Evolutionary conservation across 1,284 basidiomycete genomes (phyloP).

Genomic region (Cryptococcus floricola): DNA sequence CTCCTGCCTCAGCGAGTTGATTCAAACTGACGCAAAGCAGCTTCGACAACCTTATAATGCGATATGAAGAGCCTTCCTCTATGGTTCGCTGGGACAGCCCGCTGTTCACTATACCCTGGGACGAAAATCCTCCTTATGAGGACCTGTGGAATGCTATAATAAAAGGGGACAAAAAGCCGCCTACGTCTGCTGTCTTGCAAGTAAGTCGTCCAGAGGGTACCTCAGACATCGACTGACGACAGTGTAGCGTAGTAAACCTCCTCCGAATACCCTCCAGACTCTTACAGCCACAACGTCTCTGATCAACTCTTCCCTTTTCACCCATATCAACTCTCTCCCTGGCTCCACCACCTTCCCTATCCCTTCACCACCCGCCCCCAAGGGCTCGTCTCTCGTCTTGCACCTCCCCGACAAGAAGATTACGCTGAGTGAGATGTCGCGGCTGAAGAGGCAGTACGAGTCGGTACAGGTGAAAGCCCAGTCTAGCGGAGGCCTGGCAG

Average conservation of each 20-base stretch:
- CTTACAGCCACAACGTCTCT: slow-evolving; percentile 67
- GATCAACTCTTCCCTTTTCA: slow-evolving; percentile 65
- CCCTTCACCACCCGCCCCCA: slow-evolving; percentile 54
- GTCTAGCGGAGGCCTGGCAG: slow-evolving; percentile 73
- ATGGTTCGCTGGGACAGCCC: slow-evolving; percentile 98
- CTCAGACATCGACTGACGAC: neutral
- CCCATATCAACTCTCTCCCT: slow-evolving; percentile 55
- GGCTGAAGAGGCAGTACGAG: slow-evolving; percentile 83
- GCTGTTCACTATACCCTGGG: slow-evolving; percentile 76
- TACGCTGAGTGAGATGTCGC: slow-evolving; percentile 77
- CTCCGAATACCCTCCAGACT: slow-evolving; percentile 72
- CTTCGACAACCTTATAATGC: slow-evolving; percentile 79
- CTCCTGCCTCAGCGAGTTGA: slow-evolving; percentile 14
- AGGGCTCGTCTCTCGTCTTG: slow-evolving; percentile 3
- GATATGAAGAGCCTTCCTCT: slow-evolving; percentile 93
- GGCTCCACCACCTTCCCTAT: slow-evolving; percentile 55
- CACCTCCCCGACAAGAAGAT: slow-evolving; percentile 54
- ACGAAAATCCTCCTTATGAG: slow-evolving; percentile 61
- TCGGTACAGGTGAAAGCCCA: slow-evolving; percentile 81
- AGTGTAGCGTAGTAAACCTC: slow-evolving; percentile 65
- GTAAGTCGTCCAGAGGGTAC: slow-evolving; percentile 52
- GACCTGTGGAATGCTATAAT: slow-evolving; percentile 79
- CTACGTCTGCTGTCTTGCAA: slow-evolving; percentile 77
- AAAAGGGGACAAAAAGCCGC: slow-evolving; percentile 73
- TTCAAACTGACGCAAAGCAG: slow-evolving; percentile 50